Evolutionary conservation across 2,329 filamentous ascomycete species (phyloP).

Genomic region (Epicoccum nigrum): DNA sequence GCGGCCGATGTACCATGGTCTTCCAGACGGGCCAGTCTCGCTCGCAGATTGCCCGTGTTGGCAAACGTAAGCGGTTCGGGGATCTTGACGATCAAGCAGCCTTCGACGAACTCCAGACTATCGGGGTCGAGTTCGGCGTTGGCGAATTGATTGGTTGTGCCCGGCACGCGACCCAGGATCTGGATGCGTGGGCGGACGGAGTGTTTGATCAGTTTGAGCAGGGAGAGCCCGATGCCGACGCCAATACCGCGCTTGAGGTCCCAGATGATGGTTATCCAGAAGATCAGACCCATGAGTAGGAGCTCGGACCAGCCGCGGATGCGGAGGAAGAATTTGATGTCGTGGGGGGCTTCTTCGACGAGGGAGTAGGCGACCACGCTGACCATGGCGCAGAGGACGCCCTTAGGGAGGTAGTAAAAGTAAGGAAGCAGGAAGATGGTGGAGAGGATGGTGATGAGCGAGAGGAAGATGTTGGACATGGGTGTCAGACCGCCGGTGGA

Average conservation of each 20-base stretch:
- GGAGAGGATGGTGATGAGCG: constrained; percentile 79
- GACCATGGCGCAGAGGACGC: constrained; percentile 90
- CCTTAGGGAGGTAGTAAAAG: constrained; percentile 97
- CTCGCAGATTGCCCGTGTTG: constrained; percentile 92
- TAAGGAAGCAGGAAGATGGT: constrained; percentile 85
- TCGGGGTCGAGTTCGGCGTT: constrained; percentile 78
- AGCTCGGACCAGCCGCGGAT: constrained; percentile 89
- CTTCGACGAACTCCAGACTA: constrained; percentile 84
- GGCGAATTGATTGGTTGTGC: constrained; percentile 77
- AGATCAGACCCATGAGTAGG: constrained; percentile 85
- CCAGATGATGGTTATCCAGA: constrained; percentile 91
- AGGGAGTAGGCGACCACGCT: constrained; percentile 93
- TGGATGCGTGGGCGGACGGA: constrained; percentile 92
- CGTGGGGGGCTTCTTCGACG: constrained; percentile 92
- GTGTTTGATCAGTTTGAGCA: constrained; percentile 88
- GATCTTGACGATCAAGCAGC: constrained; percentile 95
- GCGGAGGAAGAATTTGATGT: constrained; percentile 85
- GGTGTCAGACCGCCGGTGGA: constrained; percentile 90
- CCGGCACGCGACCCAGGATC: constrained; percentile 87
- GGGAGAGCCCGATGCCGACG: constrained; percentile 86
- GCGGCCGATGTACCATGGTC: constrained; percentile 84
- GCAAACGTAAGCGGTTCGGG: constrained; percentile 96
- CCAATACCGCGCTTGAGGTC: constrained; percentile 93
- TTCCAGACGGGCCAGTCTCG: constrained; percentile 80
- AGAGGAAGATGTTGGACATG: constrained; percentile 89